Evolutionary conservation across 192 early-diverging fungal species (phyloP).

Genomic region (Podochytrium sp.): DNA sequence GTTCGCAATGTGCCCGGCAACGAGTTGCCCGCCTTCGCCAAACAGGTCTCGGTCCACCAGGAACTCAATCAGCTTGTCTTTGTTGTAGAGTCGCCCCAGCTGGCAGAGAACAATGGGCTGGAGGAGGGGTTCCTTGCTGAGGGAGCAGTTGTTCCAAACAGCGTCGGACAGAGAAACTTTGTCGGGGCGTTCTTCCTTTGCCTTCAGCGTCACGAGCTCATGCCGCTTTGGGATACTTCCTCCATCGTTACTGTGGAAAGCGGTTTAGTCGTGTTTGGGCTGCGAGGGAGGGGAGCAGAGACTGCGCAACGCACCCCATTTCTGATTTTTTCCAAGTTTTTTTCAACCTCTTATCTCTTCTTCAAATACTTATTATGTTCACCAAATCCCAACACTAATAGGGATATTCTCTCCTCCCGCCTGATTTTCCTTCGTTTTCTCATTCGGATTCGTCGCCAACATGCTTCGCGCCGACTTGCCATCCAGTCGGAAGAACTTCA

Average conservation of each 20-base stretch:
- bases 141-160: constrained; percentile 75
- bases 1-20: constrained; percentile 71
- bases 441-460: not conserved
- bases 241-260: constrained; percentile 84
- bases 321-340: not conserved
- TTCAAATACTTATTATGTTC: not conserved
- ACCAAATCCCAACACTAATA: constrained; percentile 1
- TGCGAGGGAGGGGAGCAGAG: not conserved
- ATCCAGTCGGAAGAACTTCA: constrained; percentile 53
- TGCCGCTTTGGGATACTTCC: constrained; percentile 85
- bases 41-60: constrained; percentile 70
- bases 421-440: not conserved
- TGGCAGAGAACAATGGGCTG: constrained; percentile 70
- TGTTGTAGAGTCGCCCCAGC: constrained; percentile 85
- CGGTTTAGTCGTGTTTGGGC: not conserved
- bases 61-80: constrained; percentile 76
- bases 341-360: not conserved
- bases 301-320: not conserved
- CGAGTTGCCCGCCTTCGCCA: constrained; percentile 74
- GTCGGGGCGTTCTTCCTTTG: constrained; percentile 68
- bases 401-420: not conserved
- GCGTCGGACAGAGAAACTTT: constrained; percentile 62
- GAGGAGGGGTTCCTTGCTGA: constrained; percentile 74
- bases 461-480: constrained; percentile 40
- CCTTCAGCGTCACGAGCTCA: constrained; percentile 84